phyloP scores from a whole-genome alignment of 257 asterid species.

The Cruciata laevipes region DNA sequence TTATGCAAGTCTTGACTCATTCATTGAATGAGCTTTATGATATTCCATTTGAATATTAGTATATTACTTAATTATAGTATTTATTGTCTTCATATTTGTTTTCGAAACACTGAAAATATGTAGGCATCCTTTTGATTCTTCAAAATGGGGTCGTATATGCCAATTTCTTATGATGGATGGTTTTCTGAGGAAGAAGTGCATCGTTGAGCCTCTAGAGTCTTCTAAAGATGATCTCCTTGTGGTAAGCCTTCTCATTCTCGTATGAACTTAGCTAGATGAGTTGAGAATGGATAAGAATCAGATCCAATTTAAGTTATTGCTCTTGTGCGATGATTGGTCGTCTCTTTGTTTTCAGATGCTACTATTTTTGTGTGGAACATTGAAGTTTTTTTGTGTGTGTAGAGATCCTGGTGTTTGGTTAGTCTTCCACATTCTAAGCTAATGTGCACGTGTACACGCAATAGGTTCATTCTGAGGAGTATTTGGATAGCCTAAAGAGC shows the following conservation, averaged over 20 bases:
- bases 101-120: slow-evolving; percentile 14
- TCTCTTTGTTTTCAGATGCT: background rate
- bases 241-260: slow-evolving; percentile 33
- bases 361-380: background rate
- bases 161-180: slow-evolving; percentile 59
- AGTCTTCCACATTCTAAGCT: background rate
- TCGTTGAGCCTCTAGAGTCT: slow-evolving; percentile 88
- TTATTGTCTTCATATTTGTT: background rate
- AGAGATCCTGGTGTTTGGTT: background rate
- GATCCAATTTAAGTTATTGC: too few relatives aligned
- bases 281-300: background rate
- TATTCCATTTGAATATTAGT: background rate
- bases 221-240: slow-evolving; percentile 83
- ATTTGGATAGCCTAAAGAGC: slow-evolving; percentile 67
- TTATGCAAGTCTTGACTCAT: background rate
- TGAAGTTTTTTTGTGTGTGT: background rate
- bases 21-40: background rate
- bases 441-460: slow-evolving; percentile 12
- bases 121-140: slow-evolving; percentile 98
- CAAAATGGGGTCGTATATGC: slow-evolving; percentile 97
- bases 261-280: slow-evolving; percentile 2
- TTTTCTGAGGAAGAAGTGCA: slow-evolving; percentile 42
- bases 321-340: background rate
- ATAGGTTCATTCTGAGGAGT: slow-evolving; percentile 84
- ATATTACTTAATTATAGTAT: background rate